Base-by-base conservation (phyloP, 495 filamentous ascomycete genomes). In the Oleoguttula mirabilis region DNA sequence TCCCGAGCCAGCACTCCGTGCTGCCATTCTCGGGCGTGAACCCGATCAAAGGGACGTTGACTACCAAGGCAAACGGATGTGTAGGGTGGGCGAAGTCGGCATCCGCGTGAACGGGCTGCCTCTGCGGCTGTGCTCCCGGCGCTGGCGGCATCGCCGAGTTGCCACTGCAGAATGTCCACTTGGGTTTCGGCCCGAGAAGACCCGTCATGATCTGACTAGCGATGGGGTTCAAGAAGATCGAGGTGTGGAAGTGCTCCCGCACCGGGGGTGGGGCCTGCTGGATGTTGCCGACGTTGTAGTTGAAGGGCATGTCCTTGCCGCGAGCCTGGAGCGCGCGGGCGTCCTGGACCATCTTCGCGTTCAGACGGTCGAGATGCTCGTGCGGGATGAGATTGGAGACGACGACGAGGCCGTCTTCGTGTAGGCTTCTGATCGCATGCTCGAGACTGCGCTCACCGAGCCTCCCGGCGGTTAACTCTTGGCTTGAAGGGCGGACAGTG, bases 1-100 rank as follows among this genome's bases (percentile, higher is more conserved):
- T 76, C 1, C 75, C 75, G 5, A 76, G 63, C 73, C 73, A 77
- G 10, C 77, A 43, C 49, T 79, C 75, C 0, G 75, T 78, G 0
- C 64, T 66, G 5, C 75, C 75, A 42, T 76, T 77, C 35, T 70
- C 59, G 2, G 66, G 57, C 0, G 63, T 68, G 63, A 72, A 70
- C 16, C 60, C 61, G 21, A 70, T 55, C 2, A 77, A 60, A 0
- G 70, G 70, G 3, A 76, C 57, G 39, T 76, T 77, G 39, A 75
- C 53, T 5, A 76, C 67, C 3, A 70, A 56, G 2, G 68, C 67
- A 48, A 77, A 77, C 0, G 72, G 71, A 36, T 67, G 62, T 16
- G 51, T 36, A 0, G 71, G 73, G 48, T 77, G 70, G 14, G 57
- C 48, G 44, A 71, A 73, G 50, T 74, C 70, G 14, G 69, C 69